Conservation (phyloP, 371 early-diverging fungal species). For the Apophysomyces trapeziformis region DNA sequence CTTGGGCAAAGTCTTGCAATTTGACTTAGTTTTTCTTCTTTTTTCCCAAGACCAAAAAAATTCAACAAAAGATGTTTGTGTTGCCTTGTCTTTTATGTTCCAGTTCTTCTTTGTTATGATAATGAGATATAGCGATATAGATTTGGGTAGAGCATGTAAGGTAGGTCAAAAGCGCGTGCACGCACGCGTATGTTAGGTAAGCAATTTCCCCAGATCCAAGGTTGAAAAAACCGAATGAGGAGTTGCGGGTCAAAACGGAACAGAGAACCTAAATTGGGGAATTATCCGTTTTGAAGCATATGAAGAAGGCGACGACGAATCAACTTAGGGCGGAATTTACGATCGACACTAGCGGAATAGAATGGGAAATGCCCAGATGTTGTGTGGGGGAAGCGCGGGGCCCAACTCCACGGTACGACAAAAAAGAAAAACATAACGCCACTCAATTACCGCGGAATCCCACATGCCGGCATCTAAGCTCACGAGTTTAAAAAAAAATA, state of each 20-base stretch:
- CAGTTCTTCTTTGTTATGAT: too few species aligned
- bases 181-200: constrained; percentile 8
- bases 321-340: not conserved
- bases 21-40: too few species aligned
- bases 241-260: constrained; percentile 12
- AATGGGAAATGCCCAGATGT: constrained; percentile 10
- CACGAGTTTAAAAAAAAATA: constrained; percentile 6
- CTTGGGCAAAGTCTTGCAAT: too few species aligned
- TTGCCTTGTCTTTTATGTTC: too few species aligned
- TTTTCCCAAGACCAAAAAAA: too few species aligned
- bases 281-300: constrained; percentile 1
- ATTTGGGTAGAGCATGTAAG: too few species aligned
- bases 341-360: constrained; percentile 5
- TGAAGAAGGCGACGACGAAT: constrained; percentile 6
- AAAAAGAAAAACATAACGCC: constrained; percentile 12
- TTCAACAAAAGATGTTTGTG: too few species aligned
- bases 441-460: constrained; percentile 16
- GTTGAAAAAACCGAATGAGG: constrained; percentile 4
- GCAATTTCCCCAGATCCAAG: not conserved
- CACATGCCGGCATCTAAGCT: constrained; percentile 12
- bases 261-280: constrained; percentile 14
- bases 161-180: not conserved
- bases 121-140: too few species aligned
- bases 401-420: constrained; percentile 8
- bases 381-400: constrained; percentile 14